Percentiles rank a stretch among this genome's conserved stretches.
Conservation (phyloP, 176 grass and related monocot genomes). For the Canna indica region DNA sequence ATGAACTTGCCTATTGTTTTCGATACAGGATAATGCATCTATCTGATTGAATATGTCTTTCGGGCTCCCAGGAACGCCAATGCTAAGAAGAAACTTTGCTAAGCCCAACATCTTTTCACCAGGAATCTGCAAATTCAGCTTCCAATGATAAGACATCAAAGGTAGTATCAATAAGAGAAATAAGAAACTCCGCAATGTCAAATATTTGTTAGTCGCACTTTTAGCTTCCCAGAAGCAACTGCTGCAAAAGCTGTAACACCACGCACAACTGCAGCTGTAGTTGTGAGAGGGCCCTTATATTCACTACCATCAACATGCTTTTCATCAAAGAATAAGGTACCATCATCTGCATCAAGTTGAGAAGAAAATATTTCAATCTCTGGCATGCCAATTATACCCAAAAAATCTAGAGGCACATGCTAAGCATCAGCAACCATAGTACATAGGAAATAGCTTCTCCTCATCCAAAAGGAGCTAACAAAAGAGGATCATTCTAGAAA, state of each 20-base stretch:
- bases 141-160: constrained; percentile 8
- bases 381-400: not conserved
- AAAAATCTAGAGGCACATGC: not conserved
- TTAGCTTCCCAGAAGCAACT: constrained; percentile 66
- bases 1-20: constrained; percentile 65
- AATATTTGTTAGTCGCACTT: constrained; percentile 34
- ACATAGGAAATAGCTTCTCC: not conserved
- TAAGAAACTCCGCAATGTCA: not conserved
- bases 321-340: constrained; percentile 88
- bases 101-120: constrained; percentile 72
- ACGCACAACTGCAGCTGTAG: constrained; percentile 71
- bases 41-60: constrained; percentile 90
- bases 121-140: constrained; percentile 53
- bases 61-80: constrained; percentile 69
- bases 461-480: no score
- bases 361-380: constrained; percentile 19
- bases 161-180: not conserved
- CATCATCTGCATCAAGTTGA: constrained; percentile 49
- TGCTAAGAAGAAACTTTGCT: constrained; percentile 85
- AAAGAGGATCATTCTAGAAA: no score
- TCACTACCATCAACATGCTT: constrained; percentile 70
- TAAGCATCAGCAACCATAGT: not conserved
- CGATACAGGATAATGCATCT: constrained; percentile 59
- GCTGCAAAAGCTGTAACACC: constrained; percentile 61
- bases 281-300: constrained; percentile 81